Conservation (phyloP, 352 stramenopile genomes). For the Pythium coloratum region DNA sequence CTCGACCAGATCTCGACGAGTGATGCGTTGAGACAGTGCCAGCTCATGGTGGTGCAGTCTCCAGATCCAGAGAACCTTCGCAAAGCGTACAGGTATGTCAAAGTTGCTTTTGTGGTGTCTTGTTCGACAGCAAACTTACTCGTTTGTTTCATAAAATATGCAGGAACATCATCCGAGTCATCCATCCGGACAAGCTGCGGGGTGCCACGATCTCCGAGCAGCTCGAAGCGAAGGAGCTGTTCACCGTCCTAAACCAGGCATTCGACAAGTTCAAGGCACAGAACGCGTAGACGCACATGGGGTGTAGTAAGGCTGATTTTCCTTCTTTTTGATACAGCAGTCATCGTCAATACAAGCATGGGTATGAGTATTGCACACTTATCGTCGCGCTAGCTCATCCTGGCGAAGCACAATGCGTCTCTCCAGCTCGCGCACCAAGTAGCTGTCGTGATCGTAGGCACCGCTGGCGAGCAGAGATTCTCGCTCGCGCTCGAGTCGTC, state of each 20-base stretch:
- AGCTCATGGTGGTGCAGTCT: slow-evolving; percentile 78
- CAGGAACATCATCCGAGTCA: slow-evolving; percentile 85
- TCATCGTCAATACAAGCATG: slow-evolving; percentile 4
- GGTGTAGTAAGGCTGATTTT: not conserved
- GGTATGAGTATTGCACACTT: slow-evolving; percentile 7
- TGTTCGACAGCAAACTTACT: not conserved
- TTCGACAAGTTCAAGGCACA: slow-evolving; percentile 82
- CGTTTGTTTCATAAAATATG: not conserved
- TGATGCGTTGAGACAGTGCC: slow-evolving; percentile 70
- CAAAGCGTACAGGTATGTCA: slow-evolving; percentile 71
- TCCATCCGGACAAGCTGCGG: slow-evolving; percentile 87
- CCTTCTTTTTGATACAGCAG: not conserved
- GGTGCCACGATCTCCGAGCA: slow-evolving; percentile 74
- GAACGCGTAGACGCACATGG: slow-evolving; percentile 12
- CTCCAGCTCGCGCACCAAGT: slow-evolving; percentile 67
- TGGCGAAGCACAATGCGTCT: slow-evolving; percentile 44
- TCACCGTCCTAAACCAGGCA: slow-evolving; percentile 86
- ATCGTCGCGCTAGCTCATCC: slow-evolving; percentile 16
- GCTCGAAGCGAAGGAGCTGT: slow-evolving; percentile 83
- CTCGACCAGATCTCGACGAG: slow-evolving; percentile 80
- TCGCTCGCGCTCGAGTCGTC: slow-evolving; percentile 50
- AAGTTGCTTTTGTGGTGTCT: not conserved
- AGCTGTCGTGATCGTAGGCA: slow-evolving; percentile 59
- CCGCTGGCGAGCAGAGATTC: slow-evolving; percentile 61
- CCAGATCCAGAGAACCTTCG: slow-evolving; percentile 78